Percentiles rank a stretch among this genome's conserved stretches.
Conservation (phyloP, 306 rosid species). For the Notholithocarpus densiflorus region DNA sequence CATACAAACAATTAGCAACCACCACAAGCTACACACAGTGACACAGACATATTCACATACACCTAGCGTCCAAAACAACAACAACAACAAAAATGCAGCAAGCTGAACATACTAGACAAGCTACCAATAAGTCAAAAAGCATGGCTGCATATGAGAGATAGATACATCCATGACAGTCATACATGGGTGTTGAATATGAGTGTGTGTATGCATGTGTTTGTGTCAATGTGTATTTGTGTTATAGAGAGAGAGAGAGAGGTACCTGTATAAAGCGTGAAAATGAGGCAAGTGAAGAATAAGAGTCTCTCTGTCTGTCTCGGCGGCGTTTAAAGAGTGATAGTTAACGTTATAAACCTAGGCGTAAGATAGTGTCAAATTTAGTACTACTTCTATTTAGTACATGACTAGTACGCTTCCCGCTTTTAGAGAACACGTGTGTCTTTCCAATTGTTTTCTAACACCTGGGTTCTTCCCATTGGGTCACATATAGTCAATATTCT, state of each 20-base stretch:
- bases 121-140: not conserved
- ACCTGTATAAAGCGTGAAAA: constrained; percentile 3
- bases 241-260: not conserved
- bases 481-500: not conserved
- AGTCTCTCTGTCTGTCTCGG: constrained; percentile 1
- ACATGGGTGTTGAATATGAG: not conserved
- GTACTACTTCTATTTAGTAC: not conserved
- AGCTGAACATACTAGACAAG: not conserved
- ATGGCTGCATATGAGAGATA: not conserved
- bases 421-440: constrained; percentile 26
- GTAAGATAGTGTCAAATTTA: too few species aligned
- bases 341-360: constrained; percentile 44
- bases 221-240: not conserved
- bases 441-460: not conserved
- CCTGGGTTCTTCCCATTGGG: not conserved
- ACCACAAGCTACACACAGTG: not conserved
- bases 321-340: constrained; percentile 32
- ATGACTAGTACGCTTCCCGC: constrained; percentile 15
- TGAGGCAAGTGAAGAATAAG: not conserved
- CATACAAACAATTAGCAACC: not conserved
- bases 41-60: too few species aligned
- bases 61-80: not conserved
- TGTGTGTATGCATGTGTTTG: not conserved
- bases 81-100: too few species aligned
- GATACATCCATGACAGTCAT: not conserved